Percentiles rank a stretch among this genome's conserved stretches.
These are phyloP conservation scores for Rhizopus arrhizus DNA, from an alignment of 371 early-diverging fungal genomes.

Conservation along the genomic window DNA sequence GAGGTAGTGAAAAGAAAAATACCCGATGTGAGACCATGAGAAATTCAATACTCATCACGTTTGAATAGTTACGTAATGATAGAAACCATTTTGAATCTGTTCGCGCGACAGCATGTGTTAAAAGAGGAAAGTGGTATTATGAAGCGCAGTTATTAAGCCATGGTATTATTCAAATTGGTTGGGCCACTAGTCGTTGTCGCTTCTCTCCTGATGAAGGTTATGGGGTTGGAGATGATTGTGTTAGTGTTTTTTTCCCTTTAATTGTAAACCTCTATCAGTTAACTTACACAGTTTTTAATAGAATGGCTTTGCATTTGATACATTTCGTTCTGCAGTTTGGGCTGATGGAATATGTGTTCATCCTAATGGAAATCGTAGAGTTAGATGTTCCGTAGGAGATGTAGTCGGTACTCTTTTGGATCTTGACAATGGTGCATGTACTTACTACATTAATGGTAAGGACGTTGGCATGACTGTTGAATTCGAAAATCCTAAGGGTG, in stretches of 20 bases:
- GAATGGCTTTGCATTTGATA: conserved; percentile 67
- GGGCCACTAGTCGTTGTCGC: conserved; percentile 62
- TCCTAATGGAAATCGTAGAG: conserved; percentile 33
- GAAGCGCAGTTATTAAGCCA: conserved; percentile 57
- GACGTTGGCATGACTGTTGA: conserved; percentile 46
- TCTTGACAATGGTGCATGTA: conserved; percentile 48
- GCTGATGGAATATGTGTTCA: conserved; percentile 47
- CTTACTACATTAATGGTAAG: conserved; percentile 49
- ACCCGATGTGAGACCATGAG: not conserved
- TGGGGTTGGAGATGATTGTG: conserved; percentile 65
- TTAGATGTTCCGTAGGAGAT: conserved; percentile 47
- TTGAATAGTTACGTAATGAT: conserved; percentile 43
- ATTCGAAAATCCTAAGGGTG: conserved; percentile 38
- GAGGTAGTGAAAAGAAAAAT: conserved; percentile 27
- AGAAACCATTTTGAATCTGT: conserved; percentile 52
- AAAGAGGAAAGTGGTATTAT: conserved; percentile 64
- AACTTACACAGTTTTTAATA: conserved; percentile 15
- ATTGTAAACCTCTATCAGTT: not conserved
- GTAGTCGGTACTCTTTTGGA: conserved; percentile 53
- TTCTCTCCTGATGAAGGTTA: conserved; percentile 69
- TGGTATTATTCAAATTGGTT: conserved; percentile 70
- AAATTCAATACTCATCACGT: too few relatives aligned
- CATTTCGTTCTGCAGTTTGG: conserved; percentile 64
- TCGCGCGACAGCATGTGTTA: conserved; percentile 47
- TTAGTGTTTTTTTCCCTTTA: conserved; percentile 21